These are phyloP conservation scores for Neopestalotiopsis rosae DNA, from an alignment of 2,329 filamentous ascomycete species.

Conservation along the genomic window DNA sequence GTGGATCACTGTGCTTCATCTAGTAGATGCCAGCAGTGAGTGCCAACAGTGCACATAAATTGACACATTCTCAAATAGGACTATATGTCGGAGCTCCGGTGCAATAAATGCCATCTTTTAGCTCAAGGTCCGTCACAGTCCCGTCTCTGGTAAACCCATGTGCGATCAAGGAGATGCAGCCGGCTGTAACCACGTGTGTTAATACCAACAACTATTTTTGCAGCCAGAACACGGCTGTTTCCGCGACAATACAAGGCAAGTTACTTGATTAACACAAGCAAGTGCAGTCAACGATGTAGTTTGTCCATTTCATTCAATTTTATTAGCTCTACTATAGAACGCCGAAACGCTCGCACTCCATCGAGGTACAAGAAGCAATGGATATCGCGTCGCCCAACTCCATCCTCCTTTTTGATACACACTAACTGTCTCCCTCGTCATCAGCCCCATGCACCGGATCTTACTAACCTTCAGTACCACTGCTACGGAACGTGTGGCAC, in stretches of 20 bases:
- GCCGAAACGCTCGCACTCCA: constrained; percentile 1
- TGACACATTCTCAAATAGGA: too few relatives aligned
- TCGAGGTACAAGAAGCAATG: constrained; percentile 15
- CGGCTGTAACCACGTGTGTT: too few relatives aligned
- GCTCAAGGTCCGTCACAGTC: too few relatives aligned
- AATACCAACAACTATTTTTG: too few relatives aligned
- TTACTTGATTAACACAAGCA: too few relatives aligned
- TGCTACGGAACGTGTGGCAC: constrained; percentile 94
- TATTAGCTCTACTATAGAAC: constrained; percentile 7
- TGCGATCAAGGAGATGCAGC: too few relatives aligned
- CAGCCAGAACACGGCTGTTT: too few relatives aligned
- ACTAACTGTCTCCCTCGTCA: constrained; percentile 1
- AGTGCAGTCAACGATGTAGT: too few relatives aligned
- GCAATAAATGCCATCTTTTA: background rate
- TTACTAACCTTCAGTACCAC: constrained; percentile 79
- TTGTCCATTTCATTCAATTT: background rate
- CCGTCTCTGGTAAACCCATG: too few relatives aligned
- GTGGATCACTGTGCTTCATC: background rate
- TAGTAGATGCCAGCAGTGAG: background rate
- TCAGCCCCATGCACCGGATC: background rate
- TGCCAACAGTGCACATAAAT: too few relatives aligned
- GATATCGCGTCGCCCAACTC: constrained; percentile 14
- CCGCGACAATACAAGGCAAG: too few relatives aligned
- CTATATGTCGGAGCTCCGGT: background rate
- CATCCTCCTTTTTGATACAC: constrained; percentile 3